Evolutionary conservation across 768 basidiomycete species (phyloP), one percentile per base, ranked within the genome.

Genomic region (Pisolithus tinctorius): DNA sequence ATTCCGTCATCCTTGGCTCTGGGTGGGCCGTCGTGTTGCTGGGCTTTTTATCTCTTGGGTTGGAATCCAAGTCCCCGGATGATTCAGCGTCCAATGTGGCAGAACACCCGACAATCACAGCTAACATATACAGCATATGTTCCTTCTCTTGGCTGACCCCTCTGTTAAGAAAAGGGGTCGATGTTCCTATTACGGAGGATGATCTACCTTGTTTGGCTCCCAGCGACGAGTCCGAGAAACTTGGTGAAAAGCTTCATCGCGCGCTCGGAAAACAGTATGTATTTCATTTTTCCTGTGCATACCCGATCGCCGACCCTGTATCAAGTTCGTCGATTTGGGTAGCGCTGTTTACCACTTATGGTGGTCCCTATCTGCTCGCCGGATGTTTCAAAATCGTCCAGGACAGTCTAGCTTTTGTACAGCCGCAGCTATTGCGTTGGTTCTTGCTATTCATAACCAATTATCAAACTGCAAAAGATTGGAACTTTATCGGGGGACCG

Each of bases 71-170:
- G 14, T 86, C 90, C 0, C 81, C 89, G 0, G 85, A 82, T 56
- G 62, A 64, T 31, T 67, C 76, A 51, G 69, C 61, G 4, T 66
- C 69, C 36, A 74, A 75, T 17, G 62, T 63, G 13, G 57, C 70
- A 43, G 88, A 92, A 61, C 87, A 72, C 61, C 93, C 93, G 0
- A 68, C 84, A 1, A 59, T 85, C 16, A 84, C 80, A 0, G 88
- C 93, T 16, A 93, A 91, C 63, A 70, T 92, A 20, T 94, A 83
- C 63, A 90, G 86, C 60, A 74, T 79, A 37, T 91, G 85, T 79
- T 84, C 82, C 1, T 98, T 97, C 62, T 69, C 74, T 0, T 98
- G 93, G 93, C 79, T 97, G 74, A 90, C 88, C 1, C 78, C 78
- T 0, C 76, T 93, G 16, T 78, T 93, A 81, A 75, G 71, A 58